Conservation (phyloP, 2,329 filamentous ascomycete species). For the Myrmaecium sp. region DNA sequence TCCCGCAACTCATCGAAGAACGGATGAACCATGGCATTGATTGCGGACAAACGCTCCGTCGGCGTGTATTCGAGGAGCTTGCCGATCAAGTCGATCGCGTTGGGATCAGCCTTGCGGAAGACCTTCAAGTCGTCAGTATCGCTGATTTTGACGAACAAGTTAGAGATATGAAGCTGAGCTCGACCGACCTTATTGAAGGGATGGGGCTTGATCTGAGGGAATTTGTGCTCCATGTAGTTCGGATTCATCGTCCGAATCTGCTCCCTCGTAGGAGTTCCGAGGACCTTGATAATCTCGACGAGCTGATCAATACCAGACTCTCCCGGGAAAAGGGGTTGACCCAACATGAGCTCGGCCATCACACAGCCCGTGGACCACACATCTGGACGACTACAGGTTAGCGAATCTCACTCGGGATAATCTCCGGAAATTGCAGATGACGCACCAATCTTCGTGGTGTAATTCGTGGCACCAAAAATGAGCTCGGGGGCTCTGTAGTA, state of each 20-base stretch:
- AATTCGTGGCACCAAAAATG: constrained; percentile 98
- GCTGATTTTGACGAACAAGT: constrained; percentile 1
- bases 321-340: constrained; percentile 91
- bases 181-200: constrained; percentile 73
- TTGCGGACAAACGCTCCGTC: constrained; percentile 79
- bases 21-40: constrained; percentile 94
- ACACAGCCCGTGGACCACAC: constrained; percentile 99
- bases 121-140: constrained; percentile 36
- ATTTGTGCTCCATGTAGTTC: constrained; percentile 99
- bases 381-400: constrained; percentile 39
- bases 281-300: constrained; percentile 97
- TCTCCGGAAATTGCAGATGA: constrained; percentile 6
- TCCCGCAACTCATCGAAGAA: constrained; percentile 97
- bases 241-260: constrained; percentile 99
- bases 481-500: constrained; percentile 97
- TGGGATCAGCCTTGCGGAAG: constrained; percentile 86
- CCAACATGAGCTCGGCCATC: constrained; percentile 98
- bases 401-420: constrained; percentile 4
- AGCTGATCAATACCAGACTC: constrained; percentile 97
- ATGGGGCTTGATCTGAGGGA: constrained; percentile 98
- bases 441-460: constrained; percentile 98
- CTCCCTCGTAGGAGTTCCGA: constrained; percentile 89
- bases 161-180: no score
- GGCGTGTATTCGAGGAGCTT: constrained; percentile 92
- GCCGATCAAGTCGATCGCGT: constrained; percentile 89